Percentiles rank a stretch among this genome's conserved stretches.
Conservation (phyloP, 2,329 filamentous ascomycete species). For the Nemania diffusa region DNA sequence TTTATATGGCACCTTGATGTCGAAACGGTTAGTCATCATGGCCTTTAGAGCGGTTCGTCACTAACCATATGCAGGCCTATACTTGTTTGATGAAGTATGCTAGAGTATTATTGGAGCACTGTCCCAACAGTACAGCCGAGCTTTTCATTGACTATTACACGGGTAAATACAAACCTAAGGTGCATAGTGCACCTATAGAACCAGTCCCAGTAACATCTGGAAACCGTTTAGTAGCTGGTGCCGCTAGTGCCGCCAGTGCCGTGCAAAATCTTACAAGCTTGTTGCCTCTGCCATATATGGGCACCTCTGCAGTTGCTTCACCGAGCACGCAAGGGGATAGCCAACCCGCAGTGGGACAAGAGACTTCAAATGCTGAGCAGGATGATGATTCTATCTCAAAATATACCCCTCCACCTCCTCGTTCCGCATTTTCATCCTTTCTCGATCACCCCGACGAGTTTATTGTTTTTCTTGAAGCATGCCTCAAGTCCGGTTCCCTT, state of each 20-base stretch:
- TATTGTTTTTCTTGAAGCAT: slow-evolving; percentile 90
- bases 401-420: slow-evolving; percentile 83
- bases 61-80: slow-evolving; percentile 70
- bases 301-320: slow-evolving; percentile 66
- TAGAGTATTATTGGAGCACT: slow-evolving; percentile 87
- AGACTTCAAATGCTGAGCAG: slow-evolving; percentile 61
- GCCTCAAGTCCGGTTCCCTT: slow-evolving; percentile 77
- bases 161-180: slow-evolving; percentile 79
- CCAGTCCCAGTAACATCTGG: slow-evolving; percentile 52
- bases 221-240: slow-evolving; percentile 64
- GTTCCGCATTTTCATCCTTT: slow-evolving; percentile 94
- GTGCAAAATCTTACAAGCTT: slow-evolving; percentile 88
- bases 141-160: slow-evolving; percentile 97
- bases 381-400: slow-evolving; percentile 59
- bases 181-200: slow-evolving; percentile 60
- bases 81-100: slow-evolving; percentile 95
- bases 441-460: slow-evolving; percentile 94
- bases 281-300: slow-evolving; percentile 87
- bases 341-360: slow-evolving; percentile 64
- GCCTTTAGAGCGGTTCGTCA: neutral
- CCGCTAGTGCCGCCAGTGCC: slow-evolving; percentile 78
- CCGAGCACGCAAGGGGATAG: slow-evolving; percentile 62
- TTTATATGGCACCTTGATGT: slow-evolving; percentile 92
- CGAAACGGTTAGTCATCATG: slow-evolving; percentile 66
- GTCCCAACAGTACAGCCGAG: slow-evolving; percentile 81